These are phyloP conservation scores for Trematosphaeria pertusa DNA, from an alignment of 2,329 filamentous ascomycete genomes.

Conservation along the genomic window DNA sequence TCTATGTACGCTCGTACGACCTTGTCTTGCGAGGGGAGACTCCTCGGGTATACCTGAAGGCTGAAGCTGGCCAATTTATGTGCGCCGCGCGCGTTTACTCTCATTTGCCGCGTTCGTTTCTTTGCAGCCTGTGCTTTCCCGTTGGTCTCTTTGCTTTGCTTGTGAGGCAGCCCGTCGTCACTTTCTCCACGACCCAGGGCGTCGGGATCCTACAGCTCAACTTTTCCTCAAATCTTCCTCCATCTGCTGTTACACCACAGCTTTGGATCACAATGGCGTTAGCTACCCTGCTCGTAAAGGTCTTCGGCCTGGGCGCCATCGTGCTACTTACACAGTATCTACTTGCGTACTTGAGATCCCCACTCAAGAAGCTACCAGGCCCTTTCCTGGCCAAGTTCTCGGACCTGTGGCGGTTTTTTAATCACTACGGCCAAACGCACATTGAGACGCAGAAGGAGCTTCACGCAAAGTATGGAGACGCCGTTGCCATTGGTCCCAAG, in stretches of 20 bases:
- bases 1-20: no score
- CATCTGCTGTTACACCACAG: slow-evolving; percentile 10
- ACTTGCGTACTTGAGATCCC: slow-evolving; percentile 34
- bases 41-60: no score
- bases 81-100: no score
- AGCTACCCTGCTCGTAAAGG: slow-evolving; percentile 20
- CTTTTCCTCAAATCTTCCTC: background rate
- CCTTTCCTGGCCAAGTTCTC: slow-evolving; percentile 43
- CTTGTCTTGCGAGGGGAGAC: no score
- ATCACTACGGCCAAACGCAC: slow-evolving; percentile 36
- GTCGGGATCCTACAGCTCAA: slow-evolving; percentile 1
- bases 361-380: slow-evolving; percentile 40
- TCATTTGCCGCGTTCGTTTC: slow-evolving; percentile 3
- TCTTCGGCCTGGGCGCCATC: slow-evolving; percentile 19
- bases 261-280: slow-evolving; percentile 18
- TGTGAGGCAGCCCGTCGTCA: background rate
- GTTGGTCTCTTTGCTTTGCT: background rate
- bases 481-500: slow-evolving; percentile 39
- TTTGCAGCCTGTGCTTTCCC: slow-evolving; percentile 1
- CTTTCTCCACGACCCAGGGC: background rate
- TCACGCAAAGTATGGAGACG: slow-evolving; percentile 38
- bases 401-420: slow-evolving; percentile 38
- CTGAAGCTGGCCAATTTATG: no score
- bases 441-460: slow-evolving; percentile 38
- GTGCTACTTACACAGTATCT: slow-evolving; percentile 26